Evolutionary conservation across 352 stramenopile species (phyloP).

Genomic region (Globisporangium splendens): DNA sequence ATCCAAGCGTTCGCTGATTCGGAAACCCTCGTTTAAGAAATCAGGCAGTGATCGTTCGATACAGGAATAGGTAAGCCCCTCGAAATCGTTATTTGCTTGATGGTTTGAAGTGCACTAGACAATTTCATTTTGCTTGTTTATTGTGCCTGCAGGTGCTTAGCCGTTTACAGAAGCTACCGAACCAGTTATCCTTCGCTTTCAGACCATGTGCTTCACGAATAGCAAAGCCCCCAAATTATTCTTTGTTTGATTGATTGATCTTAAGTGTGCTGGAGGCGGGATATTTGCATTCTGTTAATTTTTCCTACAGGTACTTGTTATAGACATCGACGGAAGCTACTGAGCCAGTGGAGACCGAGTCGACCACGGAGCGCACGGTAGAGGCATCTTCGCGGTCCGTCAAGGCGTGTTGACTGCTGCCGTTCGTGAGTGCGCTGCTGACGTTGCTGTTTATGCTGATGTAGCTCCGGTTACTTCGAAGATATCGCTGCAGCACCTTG

Average conservation of each 20-base stretch:
- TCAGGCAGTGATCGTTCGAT: slow-evolving; percentile 7
- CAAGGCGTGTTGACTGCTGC: slow-evolving; percentile 30
- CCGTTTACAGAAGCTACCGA: too few relatives aligned
- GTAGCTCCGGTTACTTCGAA: slow-evolving; percentile 50
- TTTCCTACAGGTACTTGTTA: slow-evolving; percentile 13
- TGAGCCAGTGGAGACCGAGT: slow-evolving; percentile 17
- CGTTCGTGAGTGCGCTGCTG: slow-evolving; percentile 43
- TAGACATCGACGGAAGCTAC: slow-evolving; percentile 14
- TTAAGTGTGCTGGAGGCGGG: too few relatives aligned
- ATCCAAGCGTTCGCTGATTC: slow-evolving; percentile 19
- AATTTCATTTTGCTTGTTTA: too few relatives aligned
- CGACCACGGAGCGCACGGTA: slow-evolving; percentile 8
- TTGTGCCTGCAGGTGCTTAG: too few relatives aligned
- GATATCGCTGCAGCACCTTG: slow-evolving; percentile 48
- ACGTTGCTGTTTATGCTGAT: slow-evolving; percentile 48
- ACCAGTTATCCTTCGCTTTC: too few relatives aligned
- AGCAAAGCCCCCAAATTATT: not conserved
- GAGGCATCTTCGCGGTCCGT: slow-evolving; percentile 17
- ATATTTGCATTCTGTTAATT: not conserved
- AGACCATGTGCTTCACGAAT: too few relatives aligned
- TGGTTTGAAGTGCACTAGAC: not conserved
- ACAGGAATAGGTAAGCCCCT: not conserved
- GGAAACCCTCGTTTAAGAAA: slow-evolving; percentile 3
- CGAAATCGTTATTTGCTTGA: slow-evolving; percentile 1
- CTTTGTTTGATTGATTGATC: slow-evolving; percentile 1